These are phyloP conservation scores for Fusarium chlamydosporum DNA, from an alignment of 2,329 filamentous ascomycete species.

Conservation along the genomic window DNA sequence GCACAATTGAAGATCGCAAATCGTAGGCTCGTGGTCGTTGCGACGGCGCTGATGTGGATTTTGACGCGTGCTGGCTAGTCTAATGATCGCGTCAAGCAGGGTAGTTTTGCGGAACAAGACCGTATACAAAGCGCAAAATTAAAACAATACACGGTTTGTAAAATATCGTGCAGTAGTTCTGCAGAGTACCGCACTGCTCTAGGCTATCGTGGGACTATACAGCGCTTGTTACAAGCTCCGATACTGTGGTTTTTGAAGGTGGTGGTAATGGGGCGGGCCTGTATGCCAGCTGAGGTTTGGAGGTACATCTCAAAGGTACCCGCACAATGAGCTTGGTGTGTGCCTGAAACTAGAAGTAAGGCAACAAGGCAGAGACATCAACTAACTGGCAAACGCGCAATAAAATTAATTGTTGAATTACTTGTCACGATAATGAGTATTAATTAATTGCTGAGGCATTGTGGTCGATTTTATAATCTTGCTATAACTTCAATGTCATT, in stretches of 20 bases:
- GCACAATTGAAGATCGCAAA: conserved; percentile 51
- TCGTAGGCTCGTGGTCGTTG: conserved; percentile 34
- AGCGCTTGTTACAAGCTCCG: conserved; percentile 35
- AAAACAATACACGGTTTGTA: background rate
- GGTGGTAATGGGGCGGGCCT: conserved; percentile 42
- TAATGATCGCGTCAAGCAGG: conserved; percentile 50
- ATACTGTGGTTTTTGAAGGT: conserved; percentile 42
- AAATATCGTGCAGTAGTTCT: background rate
- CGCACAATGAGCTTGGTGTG: conserved; percentile 35
- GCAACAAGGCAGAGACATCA: conserved; percentile 53
- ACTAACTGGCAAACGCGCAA: background rate
- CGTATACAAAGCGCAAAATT: conserved; percentile 11
- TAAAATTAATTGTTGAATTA: background rate
- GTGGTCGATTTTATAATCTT: background rate
- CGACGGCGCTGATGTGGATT: conserved; percentile 48
- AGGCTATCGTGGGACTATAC: conserved; percentile 31
- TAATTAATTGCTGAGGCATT: too few relatives aligned
- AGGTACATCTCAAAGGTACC: conserved; percentile 50
- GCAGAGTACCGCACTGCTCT: conserved; percentile 14
- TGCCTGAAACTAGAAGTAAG: conserved; percentile 51
- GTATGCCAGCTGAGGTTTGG: conserved; percentile 37
- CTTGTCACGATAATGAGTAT: background rate
- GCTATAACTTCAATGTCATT: background rate
- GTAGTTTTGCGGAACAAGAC: conserved; percentile 13
- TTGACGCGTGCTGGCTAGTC: conserved; percentile 50